A percentile compares a stretch with the other conserved stretches of the same genome.
Conservation (phyloP, 164 flowering plant genomes). For the Annona cherimola region DNA sequence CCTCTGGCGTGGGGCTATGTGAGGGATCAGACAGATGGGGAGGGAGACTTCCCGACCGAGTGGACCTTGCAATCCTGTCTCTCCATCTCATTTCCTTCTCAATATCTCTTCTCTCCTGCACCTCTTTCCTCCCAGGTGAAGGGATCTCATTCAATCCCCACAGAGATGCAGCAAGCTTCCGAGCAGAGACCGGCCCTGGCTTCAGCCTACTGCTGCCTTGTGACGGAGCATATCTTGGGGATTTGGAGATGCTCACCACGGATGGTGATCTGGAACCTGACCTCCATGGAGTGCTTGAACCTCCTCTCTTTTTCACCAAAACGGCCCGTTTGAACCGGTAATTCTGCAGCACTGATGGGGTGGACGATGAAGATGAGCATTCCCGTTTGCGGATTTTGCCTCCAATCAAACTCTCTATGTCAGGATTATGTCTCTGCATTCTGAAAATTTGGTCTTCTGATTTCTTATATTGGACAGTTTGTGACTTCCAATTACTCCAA, state of each 20-base stretch:
- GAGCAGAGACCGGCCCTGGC: slow-evolving; percentile 65
- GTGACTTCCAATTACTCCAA: background rate
- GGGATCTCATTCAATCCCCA: slow-evolving; percentile 95
- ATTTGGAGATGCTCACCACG: slow-evolving; percentile 23
- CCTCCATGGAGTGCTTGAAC: slow-evolving; percentile 80
- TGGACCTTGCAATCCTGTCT: slow-evolving; percentile 36
- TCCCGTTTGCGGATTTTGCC: slow-evolving; percentile 78
- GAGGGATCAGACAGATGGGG: slow-evolving; percentile 95
- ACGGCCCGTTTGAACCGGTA: slow-evolving; percentile 74
- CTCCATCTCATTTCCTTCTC: slow-evolving; percentile 30
- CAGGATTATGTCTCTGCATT: slow-evolving; percentile 53
- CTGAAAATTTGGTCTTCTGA: background rate
- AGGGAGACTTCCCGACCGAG: slow-evolving; percentile 56
- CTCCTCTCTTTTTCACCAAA: slow-evolving; percentile 51
- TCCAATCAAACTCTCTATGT: slow-evolving; percentile 34
- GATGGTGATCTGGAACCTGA: slow-evolving; percentile 45
- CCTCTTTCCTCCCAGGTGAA: slow-evolving; percentile 37
- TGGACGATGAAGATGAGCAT: slow-evolving; percentile 69
- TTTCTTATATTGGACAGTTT: background rate
- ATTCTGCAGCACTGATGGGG: slow-evolving; percentile 55
- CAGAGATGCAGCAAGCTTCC: slow-evolving; percentile 90
- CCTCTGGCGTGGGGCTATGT: slow-evolving; percentile 87
- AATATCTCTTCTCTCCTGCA: slow-evolving; percentile 28
- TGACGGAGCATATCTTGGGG: slow-evolving; percentile 35
- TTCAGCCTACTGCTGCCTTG: slow-evolving; percentile 26